Percentiles rank a stretch among this genome's conserved stretches.
phyloP scores from a whole-genome alignment of 257 asterid species.

The Echium plantagineum region DNA sequence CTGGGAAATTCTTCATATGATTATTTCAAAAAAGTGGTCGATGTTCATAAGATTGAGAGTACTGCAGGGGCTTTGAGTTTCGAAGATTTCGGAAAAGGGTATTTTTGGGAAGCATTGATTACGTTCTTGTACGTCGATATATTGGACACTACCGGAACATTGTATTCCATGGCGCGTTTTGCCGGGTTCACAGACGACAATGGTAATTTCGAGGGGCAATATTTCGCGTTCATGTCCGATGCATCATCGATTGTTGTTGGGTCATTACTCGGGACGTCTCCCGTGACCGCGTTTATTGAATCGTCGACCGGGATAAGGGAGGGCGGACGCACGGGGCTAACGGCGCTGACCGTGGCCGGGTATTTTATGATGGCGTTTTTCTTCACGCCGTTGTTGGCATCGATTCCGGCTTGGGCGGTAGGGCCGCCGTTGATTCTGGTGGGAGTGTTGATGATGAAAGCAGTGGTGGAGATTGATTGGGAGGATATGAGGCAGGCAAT shows the following conservation, averaged over 20 bases:
- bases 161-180: conserved; percentile 81
- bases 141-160: conserved; percentile 76
- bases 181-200: conserved; percentile 62
- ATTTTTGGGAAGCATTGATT: conserved; percentile 75
- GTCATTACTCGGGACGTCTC: conserved; percentile 78
- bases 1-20: conserved; percentile 49
- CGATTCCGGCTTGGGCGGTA: conserved; percentile 96
- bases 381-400: conserved; percentile 85
- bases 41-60: conserved; percentile 51
- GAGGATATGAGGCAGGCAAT: conserved; percentile 83
- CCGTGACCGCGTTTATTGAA: conserved; percentile 79
- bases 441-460: conserved; percentile 92
- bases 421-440: conserved; percentile 92
- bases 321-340: conserved; percentile 89
- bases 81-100: conserved; percentile 39
- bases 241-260: conserved; percentile 77
- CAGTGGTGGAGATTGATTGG: conserved; percentile 94
- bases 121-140: conserved; percentile 82
- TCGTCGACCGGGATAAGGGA: conserved; percentile 92
- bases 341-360: conserved; percentile 81
- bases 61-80: conserved; percentile 89
- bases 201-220: conserved; percentile 86
- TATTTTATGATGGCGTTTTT: conserved; percentile 68
- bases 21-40: conserved; percentile 61
- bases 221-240: conserved; percentile 88